Conservation (phyloP, 2,329 filamentous ascomycete species). For the Diaporthe humulicola region DNA sequence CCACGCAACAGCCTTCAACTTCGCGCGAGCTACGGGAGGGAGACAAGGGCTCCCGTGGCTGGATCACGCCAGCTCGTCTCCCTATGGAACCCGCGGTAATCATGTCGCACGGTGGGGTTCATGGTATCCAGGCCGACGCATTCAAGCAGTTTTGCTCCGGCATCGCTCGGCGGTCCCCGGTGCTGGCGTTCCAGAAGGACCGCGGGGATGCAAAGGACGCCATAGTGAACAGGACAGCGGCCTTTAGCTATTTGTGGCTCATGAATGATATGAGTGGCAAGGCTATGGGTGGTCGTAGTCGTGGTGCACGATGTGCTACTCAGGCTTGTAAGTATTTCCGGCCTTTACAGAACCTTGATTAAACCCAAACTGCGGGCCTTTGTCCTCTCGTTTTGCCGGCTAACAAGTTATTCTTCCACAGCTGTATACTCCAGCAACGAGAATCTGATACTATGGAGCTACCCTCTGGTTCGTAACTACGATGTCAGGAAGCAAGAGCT, state of each 20-base stretch:
- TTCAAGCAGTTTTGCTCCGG: neutral
- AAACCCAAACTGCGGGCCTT: neutral
- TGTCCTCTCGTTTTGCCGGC: neutral
- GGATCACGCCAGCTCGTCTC: neutral
- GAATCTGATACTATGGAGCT: constrained; percentile 1
- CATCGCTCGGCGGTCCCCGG: neutral
- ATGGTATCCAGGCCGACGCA: neutral
- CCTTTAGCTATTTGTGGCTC: neutral
- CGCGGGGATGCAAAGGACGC: neutral
- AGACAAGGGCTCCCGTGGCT: neutral
- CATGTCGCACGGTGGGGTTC: neutral
- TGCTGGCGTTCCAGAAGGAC: neutral
- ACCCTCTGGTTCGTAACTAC: neutral
- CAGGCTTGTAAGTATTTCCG: neutral
- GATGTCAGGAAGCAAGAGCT: neutral
- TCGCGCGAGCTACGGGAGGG: neutral
- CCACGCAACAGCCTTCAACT: neutral
- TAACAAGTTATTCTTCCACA: neutral
- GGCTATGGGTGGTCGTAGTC: constrained; percentile 7
- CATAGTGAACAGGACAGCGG: neutral
- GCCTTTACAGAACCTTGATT: neutral
- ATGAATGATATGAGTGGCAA: neutral
- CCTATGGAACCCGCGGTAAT: neutral
- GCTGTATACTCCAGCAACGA: neutral
- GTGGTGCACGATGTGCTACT: neutral